phyloP scores from a whole-genome alignment of 805 yeast species.

The Ogataea neopini region DNA sequence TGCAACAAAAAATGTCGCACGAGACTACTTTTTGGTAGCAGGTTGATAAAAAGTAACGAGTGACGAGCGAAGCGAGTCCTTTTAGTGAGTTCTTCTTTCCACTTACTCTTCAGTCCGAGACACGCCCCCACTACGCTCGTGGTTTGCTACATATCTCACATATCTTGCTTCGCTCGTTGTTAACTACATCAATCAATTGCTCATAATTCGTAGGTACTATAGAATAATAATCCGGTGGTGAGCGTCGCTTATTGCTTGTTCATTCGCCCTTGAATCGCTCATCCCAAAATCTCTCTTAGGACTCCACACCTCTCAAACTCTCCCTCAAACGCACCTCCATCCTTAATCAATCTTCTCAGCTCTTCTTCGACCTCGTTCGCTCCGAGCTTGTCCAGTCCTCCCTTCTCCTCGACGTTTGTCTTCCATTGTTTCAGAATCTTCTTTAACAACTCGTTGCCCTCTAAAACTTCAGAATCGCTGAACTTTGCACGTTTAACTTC shows the following conservation, averaged over 20 bases:
- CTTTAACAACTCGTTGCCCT: slow-evolving; percentile 57
- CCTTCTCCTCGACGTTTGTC: slow-evolving; percentile 43
- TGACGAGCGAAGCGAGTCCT: neutral
- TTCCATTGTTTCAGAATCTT: slow-evolving; percentile 57
- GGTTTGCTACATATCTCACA: no score
- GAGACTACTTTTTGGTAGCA: no score
- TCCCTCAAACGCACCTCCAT: slow-evolving; percentile 18
- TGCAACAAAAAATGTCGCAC: no score
- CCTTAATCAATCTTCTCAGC: slow-evolving; percentile 38
- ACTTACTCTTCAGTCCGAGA: no score
- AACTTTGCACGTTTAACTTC: slow-evolving; percentile 51
- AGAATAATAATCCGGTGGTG: no score
- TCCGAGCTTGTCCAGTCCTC: slow-evolving; percentile 43
- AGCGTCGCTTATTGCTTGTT: neutral
- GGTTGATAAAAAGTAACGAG: neutral
- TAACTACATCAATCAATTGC: no score
- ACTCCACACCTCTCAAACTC: slow-evolving; percentile 21
- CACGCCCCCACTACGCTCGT: no score
- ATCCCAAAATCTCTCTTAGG: slow-evolving; percentile 25
- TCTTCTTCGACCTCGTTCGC: slow-evolving; percentile 41
- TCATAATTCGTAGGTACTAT: no score
- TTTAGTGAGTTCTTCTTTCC: no score
- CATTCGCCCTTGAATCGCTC: slow-evolving; percentile 10
- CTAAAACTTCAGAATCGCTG: slow-evolving; percentile 48
- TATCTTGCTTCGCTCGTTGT: no score